Conservation (phyloP, 495 filamentous ascomycete species). For the Hypoxylon rickii region DNA sequence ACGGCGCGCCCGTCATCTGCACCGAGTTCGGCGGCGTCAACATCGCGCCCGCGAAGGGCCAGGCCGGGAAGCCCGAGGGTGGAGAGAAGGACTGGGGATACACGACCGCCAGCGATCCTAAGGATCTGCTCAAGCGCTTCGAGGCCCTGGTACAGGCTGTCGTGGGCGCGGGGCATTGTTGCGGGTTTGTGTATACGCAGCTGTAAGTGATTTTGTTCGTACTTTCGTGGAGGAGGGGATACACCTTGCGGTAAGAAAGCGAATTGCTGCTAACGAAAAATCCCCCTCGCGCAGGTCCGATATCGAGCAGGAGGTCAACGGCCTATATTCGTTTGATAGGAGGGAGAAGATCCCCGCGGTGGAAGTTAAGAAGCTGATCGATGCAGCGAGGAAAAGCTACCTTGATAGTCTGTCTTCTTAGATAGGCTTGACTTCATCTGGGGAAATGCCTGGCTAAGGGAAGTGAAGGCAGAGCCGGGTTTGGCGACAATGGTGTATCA, state of each 20-base stretch:
- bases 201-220: slow-evolving; percentile 24
- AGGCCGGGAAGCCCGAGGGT: slow-evolving; percentile 17
- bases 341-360: slow-evolving; percentile 45
- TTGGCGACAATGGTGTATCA: no score
- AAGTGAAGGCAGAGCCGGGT: no score
- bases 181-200: slow-evolving; percentile 43
- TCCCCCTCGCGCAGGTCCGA: slow-evolving; percentile 46
- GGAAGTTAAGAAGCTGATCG: slow-evolving; percentile 40
- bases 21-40: slow-evolving; percentile 65
- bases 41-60: slow-evolving; percentile 53
- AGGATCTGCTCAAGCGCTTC: slow-evolving; percentile 37
- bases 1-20: slow-evolving; percentile 60
- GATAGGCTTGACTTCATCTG: no score
- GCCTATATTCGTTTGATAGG: slow-evolving; percentile 65
- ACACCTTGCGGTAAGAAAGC: neutral
- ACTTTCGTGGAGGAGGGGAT: neutral
- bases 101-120: slow-evolving; percentile 40
- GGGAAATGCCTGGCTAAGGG: no score
- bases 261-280: neutral
- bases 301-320: slow-evolving; percentile 68
- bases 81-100: slow-evolving; percentile 44
- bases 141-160: slow-evolving; percentile 38
- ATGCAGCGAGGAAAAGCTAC: slow-evolving; percentile 36
- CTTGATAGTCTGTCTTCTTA: slow-evolving; percentile 27
- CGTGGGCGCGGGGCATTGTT: slow-evolving; percentile 29